phyloP scores from a whole-genome alignment of 306 rosid genomes.

The Rosa chinensis region DNA sequence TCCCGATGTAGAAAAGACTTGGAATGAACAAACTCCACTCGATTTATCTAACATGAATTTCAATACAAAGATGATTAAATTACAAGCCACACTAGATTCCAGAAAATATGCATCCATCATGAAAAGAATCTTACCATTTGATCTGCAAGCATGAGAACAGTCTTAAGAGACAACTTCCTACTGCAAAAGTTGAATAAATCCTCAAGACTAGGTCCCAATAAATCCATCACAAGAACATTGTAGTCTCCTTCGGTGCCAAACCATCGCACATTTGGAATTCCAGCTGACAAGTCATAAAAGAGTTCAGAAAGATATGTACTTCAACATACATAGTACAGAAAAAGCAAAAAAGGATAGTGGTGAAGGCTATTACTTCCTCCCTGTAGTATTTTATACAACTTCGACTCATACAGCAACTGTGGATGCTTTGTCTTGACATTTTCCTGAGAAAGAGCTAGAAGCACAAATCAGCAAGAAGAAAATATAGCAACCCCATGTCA shows the following conservation, averaged over 20 bases:
- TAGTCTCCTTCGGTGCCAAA: conserved; percentile 93
- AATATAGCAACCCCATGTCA: neutral
- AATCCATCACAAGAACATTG: conserved; percentile 95
- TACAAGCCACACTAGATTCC: neutral
- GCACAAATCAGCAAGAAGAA: neutral
- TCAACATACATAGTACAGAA: conserved; percentile 8
- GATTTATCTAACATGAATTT: conserved; percentile 58
- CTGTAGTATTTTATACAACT: conserved; percentile 85
- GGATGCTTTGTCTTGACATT: conserved; percentile 95
- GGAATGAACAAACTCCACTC: conserved; percentile 86
- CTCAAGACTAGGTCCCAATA: conserved; percentile 97
- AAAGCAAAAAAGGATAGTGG: conserved; percentile 31
- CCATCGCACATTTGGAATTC: conserved; percentile 86
- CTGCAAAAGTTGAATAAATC: conserved; percentile 94
- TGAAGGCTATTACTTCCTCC: conserved; percentile 85
- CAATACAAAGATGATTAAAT: neutral
- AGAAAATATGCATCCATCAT: conserved; percentile 14
- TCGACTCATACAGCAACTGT: conserved; percentile 89
- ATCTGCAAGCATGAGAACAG: conserved; percentile 98
- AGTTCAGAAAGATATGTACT: conserved; percentile 31
- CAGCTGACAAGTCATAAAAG: conserved; percentile 53
- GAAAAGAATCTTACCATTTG: conserved; percentile 67
- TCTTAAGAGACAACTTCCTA: conserved; percentile 89
- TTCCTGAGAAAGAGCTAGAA: conserved; percentile 64
- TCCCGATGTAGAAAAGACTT: conserved; percentile 95